These are phyloP conservation scores for Rhizopus delemar DNA, from an alignment of 371 early-diverging fungal genomes.

Conservation along the genomic window DNA sequence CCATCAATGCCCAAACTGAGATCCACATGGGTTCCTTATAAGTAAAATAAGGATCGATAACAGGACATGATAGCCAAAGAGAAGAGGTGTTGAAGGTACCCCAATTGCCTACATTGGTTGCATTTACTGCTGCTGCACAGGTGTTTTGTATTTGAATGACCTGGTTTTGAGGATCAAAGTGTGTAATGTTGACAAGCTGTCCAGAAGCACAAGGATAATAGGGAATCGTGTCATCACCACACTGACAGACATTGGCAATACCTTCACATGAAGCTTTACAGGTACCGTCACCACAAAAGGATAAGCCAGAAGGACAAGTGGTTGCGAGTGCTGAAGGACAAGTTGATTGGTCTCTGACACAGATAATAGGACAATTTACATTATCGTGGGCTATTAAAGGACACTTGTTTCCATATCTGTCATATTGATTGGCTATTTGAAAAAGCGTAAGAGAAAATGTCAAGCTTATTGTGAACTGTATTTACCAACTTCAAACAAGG, in stretches of 20 bases:
- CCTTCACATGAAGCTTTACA: constrained; percentile 52
- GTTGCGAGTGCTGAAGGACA: constrained; percentile 46
- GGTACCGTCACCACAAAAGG: constrained; percentile 59
- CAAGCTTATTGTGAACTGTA: background rate
- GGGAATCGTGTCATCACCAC: constrained; percentile 32
- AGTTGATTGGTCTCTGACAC: constrained; percentile 42
- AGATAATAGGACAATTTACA: constrained; percentile 53
- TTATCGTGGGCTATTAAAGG: constrained; percentile 42
- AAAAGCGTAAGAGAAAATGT: background rate
- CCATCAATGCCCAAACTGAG: constrained; percentile 48
- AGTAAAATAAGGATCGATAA: constrained; percentile 48
- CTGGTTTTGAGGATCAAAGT: constrained; percentile 54
- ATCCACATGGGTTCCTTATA: constrained; percentile 64
- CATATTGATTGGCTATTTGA: constrained; percentile 52
- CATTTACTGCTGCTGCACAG: constrained; percentile 42
- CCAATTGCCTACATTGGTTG: constrained; percentile 35
- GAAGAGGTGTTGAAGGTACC: constrained; percentile 24
- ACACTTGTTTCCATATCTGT: constrained; percentile 53
- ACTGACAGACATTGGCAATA: constrained; percentile 46
- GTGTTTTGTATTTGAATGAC: constrained; percentile 39
- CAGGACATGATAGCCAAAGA: constrained; percentile 60
- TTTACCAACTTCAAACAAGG: constrained; percentile 36
- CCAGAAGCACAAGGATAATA: constrained; percentile 50
- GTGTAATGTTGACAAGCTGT: constrained; percentile 49
- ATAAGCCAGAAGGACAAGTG: constrained; percentile 46